phyloP scores from a whole-genome alignment of 306 rosid species.

The Psophocarpus tetragonolobus region DNA sequence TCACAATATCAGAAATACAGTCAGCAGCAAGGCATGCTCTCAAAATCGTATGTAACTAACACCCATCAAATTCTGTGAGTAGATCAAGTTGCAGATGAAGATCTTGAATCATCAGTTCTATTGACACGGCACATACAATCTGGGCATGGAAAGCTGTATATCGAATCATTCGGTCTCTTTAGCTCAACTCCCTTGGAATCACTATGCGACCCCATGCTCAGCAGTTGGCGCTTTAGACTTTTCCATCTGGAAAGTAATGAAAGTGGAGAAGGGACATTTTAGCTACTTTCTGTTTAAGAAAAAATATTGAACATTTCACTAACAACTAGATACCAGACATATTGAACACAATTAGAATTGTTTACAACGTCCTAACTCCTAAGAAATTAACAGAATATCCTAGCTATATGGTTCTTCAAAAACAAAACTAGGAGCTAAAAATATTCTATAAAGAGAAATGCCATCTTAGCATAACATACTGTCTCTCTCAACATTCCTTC shows the following conservation, averaged over 20 bases:
- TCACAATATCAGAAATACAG: conserved; percentile 45
- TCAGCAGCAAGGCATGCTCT: conserved; percentile 61
- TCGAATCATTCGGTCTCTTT: conserved; percentile 86
- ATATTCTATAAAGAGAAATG: background rate
- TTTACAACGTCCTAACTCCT: conserved; percentile 16
- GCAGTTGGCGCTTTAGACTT: conserved; percentile 84
- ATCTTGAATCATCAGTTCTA: conserved; percentile 61
- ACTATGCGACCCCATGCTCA: conserved; percentile 79
- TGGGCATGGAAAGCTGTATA: conserved; percentile 96
- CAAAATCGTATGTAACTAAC: conserved; percentile 43
- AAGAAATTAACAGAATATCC: background rate
- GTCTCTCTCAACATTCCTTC: background rate
- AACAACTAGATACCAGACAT: background rate
- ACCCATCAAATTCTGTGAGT: conserved; percentile 37
- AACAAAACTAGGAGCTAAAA: background rate
- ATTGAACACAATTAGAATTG: conserved; percentile 4
- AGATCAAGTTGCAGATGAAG: conserved; percentile 58
- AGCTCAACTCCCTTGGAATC: conserved; percentile 92
- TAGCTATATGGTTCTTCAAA: background rate
- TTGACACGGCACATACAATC: conserved; percentile 91
- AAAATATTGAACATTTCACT: background rate
- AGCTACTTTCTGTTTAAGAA: conserved; percentile 5
- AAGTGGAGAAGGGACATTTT: conserved; percentile 12
- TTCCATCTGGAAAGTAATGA: conserved; percentile 71
- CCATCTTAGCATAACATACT: background rate